Base-by-base conservation (phyloP, 2,329 filamentous ascomycete species). In the Penicillium polonicum region DNA sequence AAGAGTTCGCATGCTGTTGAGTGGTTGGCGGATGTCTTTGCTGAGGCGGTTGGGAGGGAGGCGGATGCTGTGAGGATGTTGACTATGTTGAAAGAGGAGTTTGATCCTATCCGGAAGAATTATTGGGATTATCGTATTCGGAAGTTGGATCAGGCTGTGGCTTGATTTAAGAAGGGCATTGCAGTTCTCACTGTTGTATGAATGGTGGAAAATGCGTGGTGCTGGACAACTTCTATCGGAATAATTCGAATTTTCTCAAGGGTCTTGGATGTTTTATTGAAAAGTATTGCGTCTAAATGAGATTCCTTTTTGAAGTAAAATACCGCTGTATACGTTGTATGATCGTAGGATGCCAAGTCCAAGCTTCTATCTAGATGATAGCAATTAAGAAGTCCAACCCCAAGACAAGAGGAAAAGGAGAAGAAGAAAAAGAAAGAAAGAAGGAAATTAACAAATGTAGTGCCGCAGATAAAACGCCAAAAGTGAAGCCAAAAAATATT, bases 101-200 rank as follows among this genome's bases (percentile, higher is more conserved):
- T 92, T 83, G 94, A 99, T 80, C 91, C 90, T 7, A 88, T 99
- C 59, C 82, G 94, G 57, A 88, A 87, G 63, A 93, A 92, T 63
- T 99, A 97, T 76, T 99, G 94, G 94, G 87, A 90, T 68, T 96
- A 89, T 77, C 82, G 85, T 70, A 86, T 85, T 70, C 75, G 72
- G 42, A 70, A 79, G 65, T 39, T 64, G 48, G 63, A 51, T 17
- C 52, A 60, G 42, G 52, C 52, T 50, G 45, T 39, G 19, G 46
- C 19, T 41, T 62, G 53, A 58, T 35, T 45, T 38, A 17, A 21
- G 9, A 25, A 25, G 8, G 17, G 9, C 9, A n/a, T 25, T 25
- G 15, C 8, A 6, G 3, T 4, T 48, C 19, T 35, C 29, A 19
- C 19, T 2, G 45, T 21, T 21, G 19, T 17, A 23, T 48, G 19